phyloP scores from a whole-genome alignment of 306 rosid species.

The Cucurbita moschata region DNA sequence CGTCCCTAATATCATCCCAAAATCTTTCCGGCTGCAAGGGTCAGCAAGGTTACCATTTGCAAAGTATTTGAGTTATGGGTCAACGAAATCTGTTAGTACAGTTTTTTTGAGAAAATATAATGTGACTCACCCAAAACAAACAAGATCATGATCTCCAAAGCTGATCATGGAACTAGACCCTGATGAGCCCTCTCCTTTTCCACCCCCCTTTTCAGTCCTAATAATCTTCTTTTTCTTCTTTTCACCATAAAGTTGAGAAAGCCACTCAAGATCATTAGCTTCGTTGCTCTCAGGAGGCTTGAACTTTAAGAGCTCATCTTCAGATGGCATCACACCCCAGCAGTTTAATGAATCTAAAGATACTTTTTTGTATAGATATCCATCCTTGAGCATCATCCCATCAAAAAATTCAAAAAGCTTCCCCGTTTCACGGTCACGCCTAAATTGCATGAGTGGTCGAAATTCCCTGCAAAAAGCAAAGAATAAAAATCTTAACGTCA shows the following conservation, averaged over 20 bases:
- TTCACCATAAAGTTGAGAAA: constrained; percentile 74
- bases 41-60: background rate
- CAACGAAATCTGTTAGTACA: background rate
- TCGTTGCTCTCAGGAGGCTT: constrained; percentile 45
- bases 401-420: constrained; percentile 55
- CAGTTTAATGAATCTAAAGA: constrained; percentile 67
- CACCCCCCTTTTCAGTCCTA: constrained; percentile 40
- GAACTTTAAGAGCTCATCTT: constrained; percentile 73
- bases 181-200: constrained; percentile 61
- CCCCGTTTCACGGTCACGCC: constrained; percentile 63
- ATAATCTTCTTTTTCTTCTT: constrained; percentile 34
- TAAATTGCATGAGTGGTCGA: constrained; percentile 67
- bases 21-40: constrained; percentile 70
- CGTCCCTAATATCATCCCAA: constrained; percentile 62
- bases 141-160: constrained; percentile 61
- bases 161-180: constrained; percentile 25
- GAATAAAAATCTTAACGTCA: constrained; percentile 6
- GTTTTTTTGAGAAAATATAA: constrained; percentile 10
- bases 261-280: constrained; percentile 67
- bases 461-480: constrained; percentile 45
- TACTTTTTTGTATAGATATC: constrained; percentile 71
- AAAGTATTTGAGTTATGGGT: background rate
- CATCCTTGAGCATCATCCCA: constrained; percentile 72
- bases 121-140: constrained; percentile 69
- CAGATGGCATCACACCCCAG: constrained; percentile 72